Base-by-base conservation (phyloP, 305 asterid species). In the Fraxinus dipetala region DNA sequence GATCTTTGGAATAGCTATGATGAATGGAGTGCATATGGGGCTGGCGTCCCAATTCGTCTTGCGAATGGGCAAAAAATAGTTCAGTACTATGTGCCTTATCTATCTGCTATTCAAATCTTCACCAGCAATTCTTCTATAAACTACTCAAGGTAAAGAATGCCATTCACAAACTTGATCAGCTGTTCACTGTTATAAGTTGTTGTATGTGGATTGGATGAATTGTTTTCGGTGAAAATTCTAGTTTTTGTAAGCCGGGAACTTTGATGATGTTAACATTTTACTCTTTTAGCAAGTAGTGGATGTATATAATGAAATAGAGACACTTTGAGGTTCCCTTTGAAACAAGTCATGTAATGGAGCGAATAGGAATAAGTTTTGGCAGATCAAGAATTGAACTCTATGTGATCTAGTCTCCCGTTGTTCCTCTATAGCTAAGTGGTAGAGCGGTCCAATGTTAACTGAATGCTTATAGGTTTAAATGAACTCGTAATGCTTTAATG, bases 11-110 rank as follows among this genome's bases (percentile, higher is more conserved):
- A 89, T 78, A 86, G 90, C 35, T 95, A 89, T 85, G 95, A 89
- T 87, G 99, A 95, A 91, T 93, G 95, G 93, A 95, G 99, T 90
- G 98, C 96, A 1, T 95, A 94, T 87, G 99, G 99, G 4, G 94
- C 95, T 43, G 99, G 99, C 9, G 97, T 94, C 79, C 97, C 99
- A 13, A 90, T 95, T 78, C 43, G 85, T 24, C 89, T 96, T 31
- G 93, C 90, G 51, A 90, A 89, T 77, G 95, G 90, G 82, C 96
- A 92, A 84, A 90, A 91, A 28, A 79, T 93, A 70, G 87, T 95
- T 72, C 98, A 94, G 81, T 95, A 95, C 83, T 94, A 92, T 84
- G 98, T 91, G 8, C 99, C 99, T 69, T 95, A 94, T 81, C 97
- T 95, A 83, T 95, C 99, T 32, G 98, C 99, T 8, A 92, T 95